These are phyloP conservation scores for Magnaporthiopsis incrustans DNA, from an alignment of 2,329 filamentous ascomycete species.

Conservation along the genomic window DNA sequence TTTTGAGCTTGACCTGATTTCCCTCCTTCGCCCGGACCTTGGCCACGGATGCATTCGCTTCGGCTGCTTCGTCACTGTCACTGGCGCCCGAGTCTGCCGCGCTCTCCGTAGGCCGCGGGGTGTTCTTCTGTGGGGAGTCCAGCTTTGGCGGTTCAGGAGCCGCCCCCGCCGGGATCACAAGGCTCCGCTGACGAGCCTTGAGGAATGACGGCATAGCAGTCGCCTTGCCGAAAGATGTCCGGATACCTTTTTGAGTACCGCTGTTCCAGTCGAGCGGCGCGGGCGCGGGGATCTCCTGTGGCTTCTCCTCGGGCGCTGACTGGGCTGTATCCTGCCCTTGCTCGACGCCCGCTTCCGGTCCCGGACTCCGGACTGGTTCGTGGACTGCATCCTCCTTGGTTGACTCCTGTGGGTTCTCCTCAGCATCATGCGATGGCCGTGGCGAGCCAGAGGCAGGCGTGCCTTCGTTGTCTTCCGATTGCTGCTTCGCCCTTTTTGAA, in stretches of 20 bases:
- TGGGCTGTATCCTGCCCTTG: background rate
- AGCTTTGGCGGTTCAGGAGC: background rate
- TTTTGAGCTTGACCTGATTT: background rate
- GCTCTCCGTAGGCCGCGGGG: background rate
- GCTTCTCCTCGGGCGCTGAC: background rate
- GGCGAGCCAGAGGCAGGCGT: background rate
- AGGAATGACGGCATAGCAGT: background rate
- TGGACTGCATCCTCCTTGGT: background rate
- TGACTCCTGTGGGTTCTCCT: background rate
- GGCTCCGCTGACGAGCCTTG: background rate
- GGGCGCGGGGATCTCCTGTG: slow-evolving; percentile 5
- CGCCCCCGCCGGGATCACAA: background rate
- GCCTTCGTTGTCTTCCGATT: background rate
- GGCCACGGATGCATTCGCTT: background rate
- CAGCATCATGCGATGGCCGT: background rate
- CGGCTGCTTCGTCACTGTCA: background rate
- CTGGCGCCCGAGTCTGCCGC: background rate
- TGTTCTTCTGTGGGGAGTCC: background rate
- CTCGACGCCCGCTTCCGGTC: background rate
- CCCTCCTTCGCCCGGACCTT: background rate
- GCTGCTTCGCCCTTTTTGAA: background rate
- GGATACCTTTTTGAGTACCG: slow-evolving; percentile 18
- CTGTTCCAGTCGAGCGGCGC: slow-evolving; percentile 17
- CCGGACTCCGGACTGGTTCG: background rate
- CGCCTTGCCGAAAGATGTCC: slow-evolving; percentile 18